Evolutionary conservation across 495 filamentous ascomycete genomes (phyloP).

Genomic region (Penicillium odoratum): DNA sequence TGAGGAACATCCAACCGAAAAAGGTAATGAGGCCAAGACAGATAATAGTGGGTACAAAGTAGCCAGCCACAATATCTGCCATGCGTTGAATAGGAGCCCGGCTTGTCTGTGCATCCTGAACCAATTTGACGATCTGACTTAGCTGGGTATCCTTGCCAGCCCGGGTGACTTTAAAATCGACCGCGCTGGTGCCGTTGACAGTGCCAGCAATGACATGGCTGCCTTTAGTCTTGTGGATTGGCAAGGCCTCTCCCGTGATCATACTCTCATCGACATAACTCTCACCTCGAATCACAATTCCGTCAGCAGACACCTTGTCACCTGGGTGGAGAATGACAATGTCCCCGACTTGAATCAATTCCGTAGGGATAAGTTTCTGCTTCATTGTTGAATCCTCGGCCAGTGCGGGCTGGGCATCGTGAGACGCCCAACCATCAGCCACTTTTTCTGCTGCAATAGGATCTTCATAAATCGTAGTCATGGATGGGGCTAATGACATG

Average conservation of each 20-base stretch:
- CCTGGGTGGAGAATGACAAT: constrained; percentile 90
- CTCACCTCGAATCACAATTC: constrained; percentile 80
- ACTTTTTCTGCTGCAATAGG: constrained; percentile 90
- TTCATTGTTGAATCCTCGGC: constrained; percentile 60
- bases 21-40: constrained; percentile 83
- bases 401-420: constrained; percentile 45
- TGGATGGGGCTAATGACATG: constrained; percentile 94
- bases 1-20: constrained; percentile 90
- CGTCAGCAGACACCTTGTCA: constrained; percentile 96
- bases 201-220: constrained; percentile 88
- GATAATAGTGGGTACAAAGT: constrained; percentile 91
- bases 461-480: constrained; percentile 98
- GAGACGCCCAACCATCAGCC: constrained; percentile 69
- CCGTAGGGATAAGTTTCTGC: constrained; percentile 84
- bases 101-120: constrained; percentile 93
- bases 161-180: constrained; percentile 92
- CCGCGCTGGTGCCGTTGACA: constrained; percentile 86
- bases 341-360: constrained; percentile 92
- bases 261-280: constrained; percentile 97
- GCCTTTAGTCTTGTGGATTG: constrained; percentile 83
- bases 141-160: constrained; percentile 95
- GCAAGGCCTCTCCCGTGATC: constrained; percentile 96
- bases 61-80: constrained; percentile 88
- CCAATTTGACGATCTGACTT: constrained; percentile 95
- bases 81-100: constrained; percentile 93